A percentile compares a stretch with the other conserved stretches of the same genome.
Evolutionary conservation across 306 rosid species (phyloP).

Genomic region (Fragaria nilgerrensis): DNA sequence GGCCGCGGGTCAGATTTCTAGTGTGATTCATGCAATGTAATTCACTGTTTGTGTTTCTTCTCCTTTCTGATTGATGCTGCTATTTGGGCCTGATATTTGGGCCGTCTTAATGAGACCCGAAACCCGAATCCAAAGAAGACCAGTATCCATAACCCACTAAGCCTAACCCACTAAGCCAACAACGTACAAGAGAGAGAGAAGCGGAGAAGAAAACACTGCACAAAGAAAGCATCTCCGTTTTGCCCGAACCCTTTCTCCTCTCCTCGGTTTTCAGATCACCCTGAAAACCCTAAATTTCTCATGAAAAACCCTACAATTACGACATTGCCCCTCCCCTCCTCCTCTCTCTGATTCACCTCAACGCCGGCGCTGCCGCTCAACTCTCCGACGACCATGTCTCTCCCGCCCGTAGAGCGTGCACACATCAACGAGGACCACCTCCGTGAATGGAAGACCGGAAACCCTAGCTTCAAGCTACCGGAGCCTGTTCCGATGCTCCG

Average conservation of each 20-base stretch:
- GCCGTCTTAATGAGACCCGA: neutral
- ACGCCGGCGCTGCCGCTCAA: neutral
- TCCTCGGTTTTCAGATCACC: neutral
- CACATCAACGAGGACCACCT: slow-evolving; percentile 62
- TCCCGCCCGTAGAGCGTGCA: slow-evolving; percentile 60
- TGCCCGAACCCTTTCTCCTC: neutral
- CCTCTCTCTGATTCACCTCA: slow-evolving; percentile 23
- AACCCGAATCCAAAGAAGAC: neutral
- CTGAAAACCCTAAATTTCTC: slow-evolving; percentile 11
- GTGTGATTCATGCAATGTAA: too few relatives aligned
- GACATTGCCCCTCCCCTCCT: slow-evolving; percentile 27
- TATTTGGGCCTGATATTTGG: too few relatives aligned
- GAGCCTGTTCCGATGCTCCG: slow-evolving; percentile 76
- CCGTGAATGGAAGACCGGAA: slow-evolving; percentile 90
- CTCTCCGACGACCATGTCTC: slow-evolving; percentile 55
- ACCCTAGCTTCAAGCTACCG: slow-evolving; percentile 51
- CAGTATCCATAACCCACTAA: neutral
- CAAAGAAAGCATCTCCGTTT: neutral
- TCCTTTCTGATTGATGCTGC: too few relatives aligned
- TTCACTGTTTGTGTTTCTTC: too few relatives aligned
- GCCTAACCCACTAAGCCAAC: too few relatives aligned
- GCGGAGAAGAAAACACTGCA: neutral
- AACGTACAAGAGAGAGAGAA: neutral
- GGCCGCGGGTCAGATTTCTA: too few relatives aligned
- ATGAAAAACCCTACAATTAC: slow-evolving; percentile 24